Evolutionary conservation across 2,329 filamentous ascomycete genomes (phyloP), one percentile per base, ranked within the genome.

Genomic region (Cylindrodendrum hubeiense): DNA sequence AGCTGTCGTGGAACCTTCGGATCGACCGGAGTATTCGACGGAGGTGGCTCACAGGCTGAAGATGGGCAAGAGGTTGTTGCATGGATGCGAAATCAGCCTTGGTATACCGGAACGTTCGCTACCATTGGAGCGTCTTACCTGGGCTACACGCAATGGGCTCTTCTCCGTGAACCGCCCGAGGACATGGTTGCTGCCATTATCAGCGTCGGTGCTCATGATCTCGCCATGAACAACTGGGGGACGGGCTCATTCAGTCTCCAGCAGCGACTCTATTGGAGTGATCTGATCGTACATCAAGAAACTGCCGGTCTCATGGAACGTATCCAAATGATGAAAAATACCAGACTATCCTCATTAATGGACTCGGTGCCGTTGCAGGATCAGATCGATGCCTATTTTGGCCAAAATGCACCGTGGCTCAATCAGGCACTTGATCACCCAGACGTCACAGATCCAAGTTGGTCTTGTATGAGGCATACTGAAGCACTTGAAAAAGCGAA

Each of bases 1-100:
- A 57, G 54, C 37, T 37, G 43, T 17, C 15, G 43, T 19, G 54
- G 54, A 7, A 57, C 43, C 3, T 57, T 57, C 22, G 54, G 54
- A n/a, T 57, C 54, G 19, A 41, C 30, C 8, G 54, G 43, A n/a
- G 19, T n/a, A 17, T 57, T 57, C n/a, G 44, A 57, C 28, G 43
- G 21, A 6, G 54, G 54, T 5, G 17, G 30, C 15, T 49, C 54
- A 1, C 30, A 57, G 21, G 43, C 44, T 3, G 43, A 57, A 2
- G 54, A 57, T 28, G 44, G 43, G 13, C 44, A 46, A 15, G 43
- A 7, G 3, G 10, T 46, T 4, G 21, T 46, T 3, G 4, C 4
- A 4, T 46, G 43, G 43, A 46, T 46, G 43, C 43, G 43, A 10
- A 17, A 24, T 3, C 43, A 46, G 10, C 4, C 12, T 24, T 46